Conservation (phyloP, 164 flowering plant genomes). For the Vitis amurensis region DNA sequence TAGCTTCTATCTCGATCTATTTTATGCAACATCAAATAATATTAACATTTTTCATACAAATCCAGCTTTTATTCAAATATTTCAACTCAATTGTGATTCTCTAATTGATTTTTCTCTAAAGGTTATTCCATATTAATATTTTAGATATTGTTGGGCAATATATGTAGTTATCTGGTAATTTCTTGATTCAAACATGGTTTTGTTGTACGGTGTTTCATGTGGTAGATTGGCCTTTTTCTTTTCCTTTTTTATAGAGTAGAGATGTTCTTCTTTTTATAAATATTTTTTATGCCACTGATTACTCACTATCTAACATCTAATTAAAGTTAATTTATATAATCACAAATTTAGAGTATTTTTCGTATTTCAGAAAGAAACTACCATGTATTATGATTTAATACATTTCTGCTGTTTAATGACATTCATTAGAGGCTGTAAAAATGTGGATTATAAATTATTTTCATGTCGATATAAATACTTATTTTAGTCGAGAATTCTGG, state of each 20-base stretch:
- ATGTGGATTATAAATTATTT: not conserved
- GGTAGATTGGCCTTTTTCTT: not conserved
- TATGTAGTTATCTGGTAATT: not conserved
- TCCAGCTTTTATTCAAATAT: not conserved
- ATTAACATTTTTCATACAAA: not conserved
- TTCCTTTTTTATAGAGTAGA: not conserved
- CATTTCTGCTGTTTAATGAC: no score
- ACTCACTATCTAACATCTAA: no score
- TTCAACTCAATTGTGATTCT: no score
- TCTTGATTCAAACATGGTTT: no score
- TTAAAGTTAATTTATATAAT: no score
- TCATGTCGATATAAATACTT: not conserved
- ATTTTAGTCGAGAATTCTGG: not conserved
- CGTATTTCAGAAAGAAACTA: no score
- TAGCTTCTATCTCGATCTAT: not conserved
- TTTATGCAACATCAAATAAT: not conserved
- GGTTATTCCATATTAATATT: not conserved
- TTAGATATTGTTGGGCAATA: no score
- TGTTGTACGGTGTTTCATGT: not conserved
- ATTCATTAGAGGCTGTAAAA: not conserved
- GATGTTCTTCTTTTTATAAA: no score
- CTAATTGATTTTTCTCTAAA: not conserved
- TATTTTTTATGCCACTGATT: no score
- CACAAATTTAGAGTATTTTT: no score
- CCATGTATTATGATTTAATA: no score